A percentile compares a stretch with the other conserved stretches of the same genome.
phyloP scores from a whole-genome alignment of 2,329 filamentous ascomycete species.

The Hypoxylon sp. region DNA sequence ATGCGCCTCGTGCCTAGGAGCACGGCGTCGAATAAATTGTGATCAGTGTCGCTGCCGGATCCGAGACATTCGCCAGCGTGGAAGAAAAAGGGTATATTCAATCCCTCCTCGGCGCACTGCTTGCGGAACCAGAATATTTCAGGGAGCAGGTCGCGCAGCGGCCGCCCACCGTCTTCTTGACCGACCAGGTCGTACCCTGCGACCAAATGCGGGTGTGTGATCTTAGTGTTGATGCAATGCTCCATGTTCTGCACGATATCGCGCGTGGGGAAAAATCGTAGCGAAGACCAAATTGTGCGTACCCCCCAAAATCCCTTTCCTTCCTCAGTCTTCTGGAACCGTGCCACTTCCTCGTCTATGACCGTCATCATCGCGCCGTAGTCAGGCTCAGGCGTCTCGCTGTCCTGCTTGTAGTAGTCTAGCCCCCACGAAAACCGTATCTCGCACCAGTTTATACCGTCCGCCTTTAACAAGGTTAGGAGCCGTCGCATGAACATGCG shows the following conservation, averaged over 20 bases:
- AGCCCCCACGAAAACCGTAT: slow-evolving; percentile 80
- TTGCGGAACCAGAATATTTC: slow-evolving; percentile 96
- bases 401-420: slow-evolving; percentile 76
- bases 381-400: slow-evolving; percentile 76
- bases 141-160: slow-evolving; percentile 82
- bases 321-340: slow-evolving; percentile 79
- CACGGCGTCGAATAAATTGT: slow-evolving; percentile 90
- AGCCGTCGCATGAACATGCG: slow-evolving; percentile 80
- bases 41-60: slow-evolving; percentile 80
- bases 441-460: slow-evolving; percentile 90
- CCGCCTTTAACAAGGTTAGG: slow-evolving; percentile 78
- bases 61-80: slow-evolving; percentile 92
- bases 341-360: slow-evolving; percentile 82
- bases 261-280: slow-evolving; percentile 75
- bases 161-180: slow-evolving; percentile 84
- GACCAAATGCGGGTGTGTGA: slow-evolving; percentile 82
- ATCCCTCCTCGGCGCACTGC: slow-evolving; percentile 80
- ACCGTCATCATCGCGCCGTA: slow-evolving; percentile 79
- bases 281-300: slow-evolving; percentile 86
- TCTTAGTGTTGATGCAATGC: slow-evolving; percentile 85
- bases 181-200: slow-evolving; percentile 92
- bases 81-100: slow-evolving; percentile 95
- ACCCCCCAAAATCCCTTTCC: slow-evolving; percentile 87
- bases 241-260: slow-evolving; percentile 86
- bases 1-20: slow-evolving; percentile 90